Percentiles rank a stretch among this genome's conserved stretches.
Evolutionary conservation across 1,139 yeast genomes (phyloP).

Genomic region (Yarrowia galli): DNA sequence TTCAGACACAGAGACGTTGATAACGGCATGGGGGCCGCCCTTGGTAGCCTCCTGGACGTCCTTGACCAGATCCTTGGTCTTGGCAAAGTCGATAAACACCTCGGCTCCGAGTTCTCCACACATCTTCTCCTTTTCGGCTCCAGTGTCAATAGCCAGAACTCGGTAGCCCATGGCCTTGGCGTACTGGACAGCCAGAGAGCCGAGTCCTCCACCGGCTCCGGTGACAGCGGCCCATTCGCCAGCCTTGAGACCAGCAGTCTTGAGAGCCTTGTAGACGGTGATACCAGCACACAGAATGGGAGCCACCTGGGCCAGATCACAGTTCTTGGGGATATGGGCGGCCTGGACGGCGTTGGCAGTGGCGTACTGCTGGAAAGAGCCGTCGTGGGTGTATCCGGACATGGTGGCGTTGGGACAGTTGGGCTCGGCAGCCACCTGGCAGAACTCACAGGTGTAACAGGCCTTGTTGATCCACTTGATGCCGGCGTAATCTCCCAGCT

Average conservation of each 20-base stretch:
- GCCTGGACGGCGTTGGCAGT: constrained; percentile 89
- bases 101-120: constrained; percentile 71
- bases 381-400: constrained; percentile 83
- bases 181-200: constrained; percentile 80
- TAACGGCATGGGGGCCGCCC: constrained; percentile 82
- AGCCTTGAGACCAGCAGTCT: constrained; percentile 68
- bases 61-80: constrained; percentile 58
- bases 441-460: constrained; percentile 75
- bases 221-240: constrained; percentile 84
- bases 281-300: constrained; percentile 85
- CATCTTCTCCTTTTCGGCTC: constrained; percentile 66
- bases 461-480: constrained; percentile 75
- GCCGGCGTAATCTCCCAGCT: constrained; percentile 80
- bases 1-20: constrained; percentile 81
- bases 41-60: constrained; percentile 64
- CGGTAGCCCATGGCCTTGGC: constrained; percentile 84
- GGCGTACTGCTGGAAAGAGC: constrained; percentile 84
- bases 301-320: constrained; percentile 75
- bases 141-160: constrained; percentile 78
- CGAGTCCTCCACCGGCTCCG: constrained; percentile 89
- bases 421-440: constrained; percentile 72
- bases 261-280: constrained; percentile 83
- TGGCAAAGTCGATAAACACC: constrained; percentile 66
- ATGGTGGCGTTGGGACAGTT: constrained; percentile 72
- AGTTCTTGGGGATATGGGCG: constrained; percentile 72